Conservation (phyloP, 2,329 filamentous ascomycete species). For the Leptographium flavum region DNA sequence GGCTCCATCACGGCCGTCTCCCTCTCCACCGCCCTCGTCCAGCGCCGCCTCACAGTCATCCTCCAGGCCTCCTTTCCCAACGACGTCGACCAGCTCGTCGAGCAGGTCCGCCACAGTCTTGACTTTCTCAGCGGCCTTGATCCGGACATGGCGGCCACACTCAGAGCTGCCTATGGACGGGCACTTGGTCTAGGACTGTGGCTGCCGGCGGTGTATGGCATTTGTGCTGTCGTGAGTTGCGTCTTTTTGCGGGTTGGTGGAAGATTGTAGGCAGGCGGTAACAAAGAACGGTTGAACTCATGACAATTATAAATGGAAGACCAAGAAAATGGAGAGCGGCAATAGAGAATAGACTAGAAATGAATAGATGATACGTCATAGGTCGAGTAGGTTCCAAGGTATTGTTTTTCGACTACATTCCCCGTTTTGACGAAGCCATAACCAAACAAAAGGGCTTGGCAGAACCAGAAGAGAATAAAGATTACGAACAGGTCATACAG, state of each 20-base stretch:
- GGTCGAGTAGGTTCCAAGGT: too few species aligned
- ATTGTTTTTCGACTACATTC: too few species aligned
- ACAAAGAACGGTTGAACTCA: too few species aligned
- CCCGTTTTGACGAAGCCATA: too few species aligned
- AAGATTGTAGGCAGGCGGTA: too few species aligned
- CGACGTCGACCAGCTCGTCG: background rate
- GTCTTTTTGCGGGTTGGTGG: background rate
- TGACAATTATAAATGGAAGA: background rate
- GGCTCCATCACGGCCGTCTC: background rate
- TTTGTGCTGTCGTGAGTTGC: background rate
- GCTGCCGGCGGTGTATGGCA: background rate
- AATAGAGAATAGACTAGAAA: too few species aligned
- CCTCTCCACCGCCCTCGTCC: background rate
- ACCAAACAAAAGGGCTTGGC: too few species aligned
- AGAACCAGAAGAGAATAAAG: too few species aligned
- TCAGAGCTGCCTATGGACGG: background rate
- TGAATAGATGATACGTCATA: too few species aligned
- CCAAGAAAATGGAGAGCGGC: too few species aligned
- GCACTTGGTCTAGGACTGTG: background rate
- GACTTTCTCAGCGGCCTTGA: background rate
- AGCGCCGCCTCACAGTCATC: background rate
- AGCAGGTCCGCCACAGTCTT: background rate
- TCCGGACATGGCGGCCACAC: background rate
- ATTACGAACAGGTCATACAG: too few species aligned
- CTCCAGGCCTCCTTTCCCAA: background rate